Base-by-base conservation (phyloP, 2,329 filamentous ascomycete species). In the Drechslerella stenobrocha region DNA sequence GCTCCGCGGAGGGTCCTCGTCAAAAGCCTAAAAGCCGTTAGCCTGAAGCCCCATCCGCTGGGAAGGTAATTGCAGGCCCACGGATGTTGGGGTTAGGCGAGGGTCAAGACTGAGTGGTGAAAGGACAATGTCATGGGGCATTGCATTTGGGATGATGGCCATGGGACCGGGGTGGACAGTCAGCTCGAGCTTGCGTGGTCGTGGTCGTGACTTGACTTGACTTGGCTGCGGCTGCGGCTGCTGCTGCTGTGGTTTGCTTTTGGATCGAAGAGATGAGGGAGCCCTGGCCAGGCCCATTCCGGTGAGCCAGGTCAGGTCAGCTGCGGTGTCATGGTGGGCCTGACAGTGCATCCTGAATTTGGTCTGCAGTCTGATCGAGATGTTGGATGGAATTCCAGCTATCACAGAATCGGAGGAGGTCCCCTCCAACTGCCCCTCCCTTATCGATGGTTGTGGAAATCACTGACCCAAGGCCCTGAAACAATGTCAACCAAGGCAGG, bases 1-100 rank as follows among this genome's bases (percentile, higher is more conserved):
- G 42, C 13, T 13, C 32, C n/a, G 24, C 22, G 24, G 51, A 40
- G 28, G 35, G 7, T 18, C n/a, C 52, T 42, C 47, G 47, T 24
- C 42, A 32, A 24, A 59, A 48, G 55, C 52, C 50, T n/a, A n/a
- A n/a, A n/a, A 57, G 51, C 51, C 60, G 60, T 56, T 55, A 67
- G 53, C 42, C 53, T 59, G 59, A 46, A 67, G 61, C 61, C 63
- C 63, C 63, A 67, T 67, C 63, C 55, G 63, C 53, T n/a, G n/a
- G n/a, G n/a, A 22, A 44, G 53, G n/a, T 53, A 66, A 66, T 58
- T 66, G 48, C 57, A 53, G 18, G 26, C 42, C 57, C 51, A 50
- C 57, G 55, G 63, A 67, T 60, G 55, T 67, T 55, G 53, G n/a
- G 50, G 37, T 20, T 42, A 42, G n/a, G 37, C 37, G 37, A 42